Base-by-base conservation (phyloP, 2,329 filamentous ascomycete genomes). In the Drechslerella stenobrocha region DNA sequence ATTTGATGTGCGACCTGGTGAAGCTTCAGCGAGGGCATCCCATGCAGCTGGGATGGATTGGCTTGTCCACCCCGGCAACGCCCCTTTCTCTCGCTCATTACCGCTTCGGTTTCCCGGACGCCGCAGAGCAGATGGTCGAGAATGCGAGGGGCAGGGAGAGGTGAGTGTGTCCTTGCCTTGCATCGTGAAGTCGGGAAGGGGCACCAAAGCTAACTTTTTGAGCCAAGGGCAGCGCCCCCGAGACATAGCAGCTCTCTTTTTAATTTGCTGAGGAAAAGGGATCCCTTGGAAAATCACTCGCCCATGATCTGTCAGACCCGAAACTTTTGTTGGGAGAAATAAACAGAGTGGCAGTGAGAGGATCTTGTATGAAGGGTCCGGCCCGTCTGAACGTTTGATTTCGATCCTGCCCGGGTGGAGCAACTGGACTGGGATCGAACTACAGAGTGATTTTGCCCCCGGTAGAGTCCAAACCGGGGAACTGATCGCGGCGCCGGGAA, bases 341-440 rank as follows among this genome's bases (percentile, higher is more conserved):
- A 20, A 3, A 37, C 11, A 37, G 30, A 32, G 30, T 6, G 13
- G 6, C 6, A 42, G 15, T 42, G 37, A 42, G 37, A 42, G 37
- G 22, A 8, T 42, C 37, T n/a, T 18, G 37, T 42, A 42, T 42
- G 18, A 18, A 42, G 37, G 7, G 37, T 20, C 22, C 15, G 6
- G 9, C 13, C 37, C 8, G 3, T 18, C 18, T 35, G 11, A 28
- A 46, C 42, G 30, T 28, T 59, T 24, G 23, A 37, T 24, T 47
- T 47, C n/a, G n/a, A n/a, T 57, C 55, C 44, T 66, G 61, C 61
- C 61, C 48, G 61, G 58, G 60, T 65, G 60, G 60, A 48, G 45
- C 52, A 57, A 34, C 37, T 24, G 37, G 37, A 42, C 22, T 18
- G 5, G 28, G 37, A 42, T 13, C 7, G 18, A 20, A 7, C 37